Evolutionary conservation across 352 stramenopile species (phyloP).

Genomic region (Pythium diclinum): DNA sequence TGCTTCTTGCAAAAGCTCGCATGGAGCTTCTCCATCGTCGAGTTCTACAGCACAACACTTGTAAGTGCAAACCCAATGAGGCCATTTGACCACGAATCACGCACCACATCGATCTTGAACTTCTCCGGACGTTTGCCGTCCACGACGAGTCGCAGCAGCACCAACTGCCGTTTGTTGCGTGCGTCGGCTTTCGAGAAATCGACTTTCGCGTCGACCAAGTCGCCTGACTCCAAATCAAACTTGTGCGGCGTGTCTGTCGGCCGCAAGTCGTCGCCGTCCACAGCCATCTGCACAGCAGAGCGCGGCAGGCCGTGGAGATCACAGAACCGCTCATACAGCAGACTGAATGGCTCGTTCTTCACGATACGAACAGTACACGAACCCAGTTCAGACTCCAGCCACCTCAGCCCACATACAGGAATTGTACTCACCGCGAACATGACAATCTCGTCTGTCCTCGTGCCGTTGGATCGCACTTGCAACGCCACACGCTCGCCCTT

Average conservation of each 20-base stretch:
- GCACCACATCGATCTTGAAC: constrained; percentile 69
- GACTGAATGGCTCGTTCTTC: constrained; percentile 60
- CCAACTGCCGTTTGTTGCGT: constrained; percentile 47
- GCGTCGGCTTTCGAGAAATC: constrained; percentile 56
- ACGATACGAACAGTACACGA: constrained; percentile 2
- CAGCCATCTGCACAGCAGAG: constrained; percentile 53
- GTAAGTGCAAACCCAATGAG: neutral
- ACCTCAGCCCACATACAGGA: neutral
- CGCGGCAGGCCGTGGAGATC: constrained; percentile 56
- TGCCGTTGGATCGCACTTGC: constrained; percentile 59
- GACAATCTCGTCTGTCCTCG: constrained; percentile 44
- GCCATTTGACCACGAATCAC: constrained; percentile 10
- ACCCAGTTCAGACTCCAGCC: neutral
- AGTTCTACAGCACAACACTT: constrained; percentile 26
- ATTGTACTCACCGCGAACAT: constrained; percentile 47
- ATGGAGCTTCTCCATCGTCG: constrained; percentile 58
- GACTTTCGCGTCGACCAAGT: constrained; percentile 73
- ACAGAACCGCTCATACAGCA: constrained; percentile 66
- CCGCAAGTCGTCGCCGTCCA: constrained; percentile 49
- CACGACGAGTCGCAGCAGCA: constrained; percentile 54
- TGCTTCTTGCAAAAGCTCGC: constrained; percentile 64
- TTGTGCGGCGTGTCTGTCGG: constrained; percentile 28
- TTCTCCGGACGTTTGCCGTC: constrained; percentile 50
- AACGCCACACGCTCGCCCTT: constrained; percentile 56
- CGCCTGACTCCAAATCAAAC: constrained; percentile 49